Base-by-base conservation (phyloP, 2,329 filamentous ascomycete genomes). In the Colletotrichum higginsianum region DNA sequence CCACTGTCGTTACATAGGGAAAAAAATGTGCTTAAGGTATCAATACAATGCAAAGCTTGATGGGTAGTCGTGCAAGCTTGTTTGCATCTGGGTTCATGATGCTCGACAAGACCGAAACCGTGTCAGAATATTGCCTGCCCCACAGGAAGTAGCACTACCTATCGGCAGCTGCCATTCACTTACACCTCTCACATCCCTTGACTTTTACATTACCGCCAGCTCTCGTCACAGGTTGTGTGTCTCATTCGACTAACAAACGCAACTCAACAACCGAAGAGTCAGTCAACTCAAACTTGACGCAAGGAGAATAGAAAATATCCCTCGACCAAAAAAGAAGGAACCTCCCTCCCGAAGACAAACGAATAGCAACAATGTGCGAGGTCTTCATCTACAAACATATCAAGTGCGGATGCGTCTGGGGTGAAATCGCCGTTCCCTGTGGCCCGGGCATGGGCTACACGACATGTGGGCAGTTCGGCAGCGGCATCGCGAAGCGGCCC, bases 351-450 rank as follows among this genome's bases (percentile, higher is more conserved):
- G 30, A 35, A 9, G 30, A n/a, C 3, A 4, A 38, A 21, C 49
- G 50, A 49, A 30, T 65, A 62, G 13, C 15, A 23, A 75, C 44
- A 57, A 89, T 89, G 87, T 89, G 87, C 77, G 74, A 76, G 21
- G 81, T 84, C n/a, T 83, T 80, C 35, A 84, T 86, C 78, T 87
- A 84, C 78, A 80, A 82, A 69, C 85, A 87, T 78, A 84, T 83
- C 61, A 75, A 74, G 70, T 90, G 88, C 83, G 80, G 81, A 13
- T 88, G 89, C 81, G 83, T 82, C 75, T 90, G 88, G 88, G 82
- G 86, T 52, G 77, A 83, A 71, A 82, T 90, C 75, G 78, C 78
- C 4, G 73, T 79, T 55, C 83, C 85, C 7, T 90, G 88, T 80
- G 81, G 76, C 4, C 85, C 86, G 0, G 84, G 84, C 15, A 82